phyloP scores from a whole-genome alignment of 768 basidiomycete species.

The Mycena vitilis region DNA sequence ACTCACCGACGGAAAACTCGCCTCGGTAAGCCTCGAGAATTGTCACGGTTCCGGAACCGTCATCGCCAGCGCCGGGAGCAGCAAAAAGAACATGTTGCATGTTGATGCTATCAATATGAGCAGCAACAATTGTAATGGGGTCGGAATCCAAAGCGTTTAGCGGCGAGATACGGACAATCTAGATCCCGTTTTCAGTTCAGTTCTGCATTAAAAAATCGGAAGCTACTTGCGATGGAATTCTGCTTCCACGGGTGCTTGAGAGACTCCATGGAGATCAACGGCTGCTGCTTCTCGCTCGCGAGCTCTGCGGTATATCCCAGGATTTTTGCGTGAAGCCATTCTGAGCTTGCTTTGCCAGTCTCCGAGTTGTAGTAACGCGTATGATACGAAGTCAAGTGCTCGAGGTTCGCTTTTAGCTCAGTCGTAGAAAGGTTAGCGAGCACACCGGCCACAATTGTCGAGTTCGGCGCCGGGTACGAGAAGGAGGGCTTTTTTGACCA shows the following conservation, averaged over 20 bases:
- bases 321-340: slow-evolving; percentile 31
- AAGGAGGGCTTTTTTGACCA: slow-evolving; percentile 14
- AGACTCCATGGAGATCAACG: slow-evolving; percentile 22
- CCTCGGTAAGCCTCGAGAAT: slow-evolving; percentile 47
- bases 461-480: slow-evolving; percentile 32
- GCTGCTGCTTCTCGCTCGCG: slow-evolving; percentile 23
- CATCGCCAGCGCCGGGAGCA: slow-evolving; percentile 53
- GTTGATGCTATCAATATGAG: slow-evolving; percentile 44
- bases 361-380: slow-evolving; percentile 58
- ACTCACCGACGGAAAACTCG: slow-evolving; percentile 15
- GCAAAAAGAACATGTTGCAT: slow-evolving; percentile 33
- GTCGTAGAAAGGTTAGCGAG: slow-evolving; percentile 34
- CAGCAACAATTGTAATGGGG: slow-evolving; percentile 38
- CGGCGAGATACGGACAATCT: slow-evolving; percentile 30
- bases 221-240: slow-evolving; percentile 24
- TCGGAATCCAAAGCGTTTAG: background rate
- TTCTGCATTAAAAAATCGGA: background rate
- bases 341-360: slow-evolving; percentile 17
- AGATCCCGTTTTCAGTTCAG: background rate
- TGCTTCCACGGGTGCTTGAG: slow-evolving; percentile 29
- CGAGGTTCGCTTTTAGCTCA: slow-evolving; percentile 58
- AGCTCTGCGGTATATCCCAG: slow-evolving; percentile 24
- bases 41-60: slow-evolving; percentile 47
- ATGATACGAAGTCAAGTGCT: slow-evolving; percentile 60
- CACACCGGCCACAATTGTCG: slow-evolving; percentile 24